Evolutionary conservation across 805 yeast genomes (phyloP), one percentile per base, ranked within the genome.

Genomic region (Wickerhamiella kazuoi): DNA sequence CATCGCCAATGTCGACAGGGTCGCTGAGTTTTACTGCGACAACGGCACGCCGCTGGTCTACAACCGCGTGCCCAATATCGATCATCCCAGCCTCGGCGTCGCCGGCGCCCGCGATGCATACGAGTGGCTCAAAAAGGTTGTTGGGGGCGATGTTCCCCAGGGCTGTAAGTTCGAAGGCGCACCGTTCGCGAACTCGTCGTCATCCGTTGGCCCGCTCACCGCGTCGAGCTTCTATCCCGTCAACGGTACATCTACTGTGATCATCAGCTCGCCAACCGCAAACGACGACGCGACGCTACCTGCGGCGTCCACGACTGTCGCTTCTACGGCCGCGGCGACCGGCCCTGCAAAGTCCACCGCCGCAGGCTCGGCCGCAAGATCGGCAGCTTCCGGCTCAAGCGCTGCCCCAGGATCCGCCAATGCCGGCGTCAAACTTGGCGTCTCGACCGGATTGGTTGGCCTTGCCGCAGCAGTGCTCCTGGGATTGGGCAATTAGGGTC

Each of bases 41-140:
- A 20, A 39, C 7, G 57, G 57, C n/a, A 38, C 46, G 6, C 21
- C 38, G 15, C 49, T 54, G n/a, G 33, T 36, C 11, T 53, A 48
- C 43, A 23, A 31, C 34, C 45, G 48, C 21, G 36, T 40, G n/a
- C 2, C 38, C 8, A 44, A 41, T 21, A 24, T 32, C n/a, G 40
- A 41, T 18, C 52, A 48, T 39, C 16, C 26, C 30, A 30, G 21
- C 20, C 28, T 30, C 31, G 32, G 24, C 5, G 29, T 11, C 3
- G 30, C 18, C 9, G 30, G 19, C 4, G 9, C 21, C 16, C 35
- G 36, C 4, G 13, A 13, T 14, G 20, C 29, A 16, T 26, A 19
- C 20, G 21, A 40, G 31, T 40, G 21, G 18, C 17, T 33, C 17
- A 18, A 15, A 16, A 15, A 28, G 11, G 37, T 19, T 6, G 28